phyloP scores from a whole-genome alignment of 768 basidiomycete species.

The Phlebiopsis gigantea region DNA sequence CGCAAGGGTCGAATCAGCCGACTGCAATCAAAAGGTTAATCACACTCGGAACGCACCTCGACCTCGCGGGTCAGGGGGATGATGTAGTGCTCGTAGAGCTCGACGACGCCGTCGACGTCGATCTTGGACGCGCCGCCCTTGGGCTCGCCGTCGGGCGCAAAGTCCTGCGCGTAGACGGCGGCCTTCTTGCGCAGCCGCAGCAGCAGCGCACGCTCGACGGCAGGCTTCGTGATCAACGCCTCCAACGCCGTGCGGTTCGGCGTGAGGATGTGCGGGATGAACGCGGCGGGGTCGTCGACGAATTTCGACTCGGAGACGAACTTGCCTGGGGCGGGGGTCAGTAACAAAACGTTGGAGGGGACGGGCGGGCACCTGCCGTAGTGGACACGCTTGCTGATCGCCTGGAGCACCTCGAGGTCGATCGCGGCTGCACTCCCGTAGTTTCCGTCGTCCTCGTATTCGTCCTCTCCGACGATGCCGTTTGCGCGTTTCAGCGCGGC shows the following conservation, averaged over 20 bases:
- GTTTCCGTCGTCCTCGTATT: constrained; percentile 92
- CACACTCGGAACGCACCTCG: constrained; percentile 56
- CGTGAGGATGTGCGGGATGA: constrained; percentile 86
- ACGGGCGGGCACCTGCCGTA: constrained; percentile 64
- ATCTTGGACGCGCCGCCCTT: constrained; percentile 58
- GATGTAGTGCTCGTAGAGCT: constrained; percentile 91
- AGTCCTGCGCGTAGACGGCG: constrained; percentile 72
- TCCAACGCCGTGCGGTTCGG: constrained; percentile 77
- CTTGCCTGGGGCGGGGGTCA: constrained; percentile 58
- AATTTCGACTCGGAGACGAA: constrained; percentile 99
- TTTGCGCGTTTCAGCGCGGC: constrained; percentile 60
- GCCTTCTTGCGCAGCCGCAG: constrained; percentile 81
- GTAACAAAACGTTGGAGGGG: background rate
- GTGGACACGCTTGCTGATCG: constrained; percentile 97
- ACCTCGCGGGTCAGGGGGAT: constrained; percentile 98
- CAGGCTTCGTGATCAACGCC: constrained; percentile 93
- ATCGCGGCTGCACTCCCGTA: constrained; percentile 94
- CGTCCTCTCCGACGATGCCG: constrained; percentile 61
- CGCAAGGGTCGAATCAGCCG: constrained; percentile 2
- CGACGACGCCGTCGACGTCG: constrained; percentile 88
- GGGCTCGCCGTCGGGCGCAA: constrained; percentile 62
- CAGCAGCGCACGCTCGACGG: constrained; percentile 84
- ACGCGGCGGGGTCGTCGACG: constrained; percentile 73
- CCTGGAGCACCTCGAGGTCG: constrained; percentile 94
- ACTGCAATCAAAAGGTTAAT: constrained; percentile 3